Evolutionary conservation across 192 early-diverging fungal species (phyloP), one percentile per base, ranked within the genome.

Genomic region (Podila verticillata): DNA sequence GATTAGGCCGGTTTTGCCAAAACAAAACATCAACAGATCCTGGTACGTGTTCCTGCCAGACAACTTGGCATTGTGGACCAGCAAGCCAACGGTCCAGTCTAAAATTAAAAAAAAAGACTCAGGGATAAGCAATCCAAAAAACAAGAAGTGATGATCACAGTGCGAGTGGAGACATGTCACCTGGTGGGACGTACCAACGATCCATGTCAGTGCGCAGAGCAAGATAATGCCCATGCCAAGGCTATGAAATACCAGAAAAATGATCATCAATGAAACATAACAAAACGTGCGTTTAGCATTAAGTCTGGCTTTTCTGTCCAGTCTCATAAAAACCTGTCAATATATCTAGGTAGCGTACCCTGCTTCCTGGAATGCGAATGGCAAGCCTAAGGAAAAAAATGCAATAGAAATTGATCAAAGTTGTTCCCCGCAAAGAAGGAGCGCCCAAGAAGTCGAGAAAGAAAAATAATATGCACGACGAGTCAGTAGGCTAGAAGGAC

Each of bases 291-390:
- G 39, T 44, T 44, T 44, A 17, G 39, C 39, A 44, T 44, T 44
- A 6, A 8, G 9, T 17, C 39, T 10, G 10, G 39, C 39, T 17
- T 44, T 44, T 15, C 7, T 15, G 17, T 44, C 15, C 39, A 1
- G 36, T 51, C 49, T 51, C 22, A 54, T 20, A 24, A 1, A 51
- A 22, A 8, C 7, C 20, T 22, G 7, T 8, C 91, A 1, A 82
- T 61, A n/a, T 86, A 54, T 34, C 39, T 44, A 0, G 39, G 39
- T 44, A 44, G 15, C 39, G 13, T 93, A 81, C 47, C 94, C 96
- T 2, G 96, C 91, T 77, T 96, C 89, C 57, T 87, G 86, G 72
- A 96, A 94, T 30, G 95, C 90, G 70, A 91, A 96, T 0, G 96
- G 96, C 12, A 98, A 74, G 3, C 96, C 96, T 82, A 90, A 89